Evolutionary conservation across 345 rosid genomes (phyloP).

Genomic region (Pugionium cornutum): DNA sequence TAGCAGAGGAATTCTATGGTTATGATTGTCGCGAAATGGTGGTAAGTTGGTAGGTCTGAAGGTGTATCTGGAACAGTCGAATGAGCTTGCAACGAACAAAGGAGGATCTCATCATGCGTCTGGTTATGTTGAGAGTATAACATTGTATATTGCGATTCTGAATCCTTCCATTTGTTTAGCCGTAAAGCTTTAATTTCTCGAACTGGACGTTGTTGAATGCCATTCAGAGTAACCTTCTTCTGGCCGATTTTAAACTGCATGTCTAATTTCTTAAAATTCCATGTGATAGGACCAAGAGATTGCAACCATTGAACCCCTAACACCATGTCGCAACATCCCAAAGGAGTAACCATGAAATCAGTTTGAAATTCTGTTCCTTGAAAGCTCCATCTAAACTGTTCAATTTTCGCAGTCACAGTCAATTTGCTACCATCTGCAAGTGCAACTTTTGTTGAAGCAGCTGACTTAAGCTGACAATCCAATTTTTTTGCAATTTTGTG

Average conservation of each 20-base stretch:
- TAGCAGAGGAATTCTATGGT: not conserved
- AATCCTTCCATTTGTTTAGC: not conserved
- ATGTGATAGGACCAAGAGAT: not conserved
- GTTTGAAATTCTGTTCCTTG: not conserved
- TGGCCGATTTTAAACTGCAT: not conserved
- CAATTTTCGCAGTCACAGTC: not conserved
- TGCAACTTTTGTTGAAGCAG: fast-evolving
- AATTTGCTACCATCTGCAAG: not conserved
- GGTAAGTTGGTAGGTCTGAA: not conserved
- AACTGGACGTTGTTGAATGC: fast-evolving
- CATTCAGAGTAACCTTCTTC: not conserved
- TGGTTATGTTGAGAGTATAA: too few relatives aligned
- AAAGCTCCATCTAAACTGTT: not conserved
- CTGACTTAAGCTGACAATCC: not conserved
- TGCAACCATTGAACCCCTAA: not conserved
- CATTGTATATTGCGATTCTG: not conserved
- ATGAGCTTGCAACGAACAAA: too few relatives aligned
- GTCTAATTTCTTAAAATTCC: not conserved
- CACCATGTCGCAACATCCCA: not conserved
- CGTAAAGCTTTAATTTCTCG: not conserved
- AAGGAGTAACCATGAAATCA: not conserved
- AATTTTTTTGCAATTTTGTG: not conserved
- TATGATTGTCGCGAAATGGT: not conserved
- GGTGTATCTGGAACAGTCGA: too few relatives aligned
- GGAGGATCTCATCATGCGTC: not conserved